Conservation (phyloP, 768 basidiomycete species). For the Mycena galericulata region DNA sequence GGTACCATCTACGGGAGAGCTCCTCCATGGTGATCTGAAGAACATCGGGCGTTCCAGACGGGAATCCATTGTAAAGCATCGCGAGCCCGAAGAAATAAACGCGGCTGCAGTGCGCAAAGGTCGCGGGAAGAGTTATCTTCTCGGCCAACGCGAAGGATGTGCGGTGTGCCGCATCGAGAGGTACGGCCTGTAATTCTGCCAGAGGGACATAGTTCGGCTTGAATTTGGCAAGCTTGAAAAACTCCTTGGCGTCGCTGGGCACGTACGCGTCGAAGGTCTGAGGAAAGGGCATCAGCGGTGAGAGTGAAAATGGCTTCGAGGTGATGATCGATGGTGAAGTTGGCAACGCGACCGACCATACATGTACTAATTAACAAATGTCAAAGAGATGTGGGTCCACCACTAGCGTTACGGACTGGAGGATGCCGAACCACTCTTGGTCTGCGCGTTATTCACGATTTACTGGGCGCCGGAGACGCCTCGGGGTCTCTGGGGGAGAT, state of each 20-base stretch:
- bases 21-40: slow-evolving; percentile 18
- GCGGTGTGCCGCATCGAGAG: slow-evolving; percentile 6
- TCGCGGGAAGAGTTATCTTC: slow-evolving; percentile 16
- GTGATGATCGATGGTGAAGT: too few relatives aligned
- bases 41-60: slow-evolving; percentile 14
- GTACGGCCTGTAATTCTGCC: slow-evolving; percentile 1
- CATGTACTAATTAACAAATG: too few relatives aligned
- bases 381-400: too few relatives aligned
- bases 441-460: too few relatives aligned
- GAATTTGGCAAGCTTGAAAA: slow-evolving; percentile 14
- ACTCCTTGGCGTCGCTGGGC: slow-evolving; percentile 23
- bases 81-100: slow-evolving; percentile 21
- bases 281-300: slow-evolving; percentile 23
- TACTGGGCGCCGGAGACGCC: too few relatives aligned
- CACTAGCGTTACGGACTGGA: too few relatives aligned
- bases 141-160: slow-evolving; percentile 13
- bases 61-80: slow-evolving; percentile 20
- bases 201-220: slow-evolving; percentile 16
- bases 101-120: slow-evolving; percentile 20
- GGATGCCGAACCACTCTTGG: too few relatives aligned
- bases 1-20: slow-evolving; percentile 16
- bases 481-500: too few relatives aligned
- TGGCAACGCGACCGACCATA: too few relatives aligned
- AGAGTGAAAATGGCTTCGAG: too few relatives aligned
- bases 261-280: slow-evolving; percentile 24